Evolutionary conservation across 768 basidiomycete species (phyloP).

Genomic region (Serendipita vermifera): DNA sequence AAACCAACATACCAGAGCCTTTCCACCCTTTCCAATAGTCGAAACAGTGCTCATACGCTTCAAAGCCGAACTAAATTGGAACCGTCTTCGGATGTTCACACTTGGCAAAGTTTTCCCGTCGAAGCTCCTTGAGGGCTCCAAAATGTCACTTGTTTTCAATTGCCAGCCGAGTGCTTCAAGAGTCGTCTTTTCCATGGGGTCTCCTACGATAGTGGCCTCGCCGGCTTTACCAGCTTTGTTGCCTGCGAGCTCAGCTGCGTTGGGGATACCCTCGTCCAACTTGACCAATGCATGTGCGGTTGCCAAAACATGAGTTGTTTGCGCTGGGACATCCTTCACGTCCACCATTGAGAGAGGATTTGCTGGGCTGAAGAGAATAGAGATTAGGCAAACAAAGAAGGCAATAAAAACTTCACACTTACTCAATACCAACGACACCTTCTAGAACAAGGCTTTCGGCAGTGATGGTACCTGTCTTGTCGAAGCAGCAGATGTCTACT

Average conservation of each 20-base stretch:
- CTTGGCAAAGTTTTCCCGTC: slow-evolving; percentile 22
- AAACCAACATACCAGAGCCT: slow-evolving; percentile 30
- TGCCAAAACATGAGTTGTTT: slow-evolving; percentile 80
- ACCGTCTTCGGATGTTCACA: slow-evolving; percentile 73
- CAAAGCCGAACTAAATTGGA: slow-evolving; percentile 94
- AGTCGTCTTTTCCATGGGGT: slow-evolving; percentile 98
- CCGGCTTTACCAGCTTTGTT: background rate
- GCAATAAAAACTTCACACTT: slow-evolving; percentile 23
- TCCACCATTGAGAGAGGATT: slow-evolving; percentile 58
- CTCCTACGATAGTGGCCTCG: slow-evolving; percentile 74
- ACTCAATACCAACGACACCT: slow-evolving; percentile 87
- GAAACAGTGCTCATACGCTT: slow-evolving; percentile 95
- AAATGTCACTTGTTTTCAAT: slow-evolving; percentile 33
- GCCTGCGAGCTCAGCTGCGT: background rate
- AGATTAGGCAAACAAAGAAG: too few species aligned
- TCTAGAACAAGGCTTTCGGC: slow-evolving; percentile 91
- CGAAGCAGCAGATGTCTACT: slow-evolving; percentile 97
- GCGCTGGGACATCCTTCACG: slow-evolving; percentile 59
- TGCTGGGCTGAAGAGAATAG: slow-evolving; percentile 31
- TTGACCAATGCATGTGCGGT: slow-evolving; percentile 91
- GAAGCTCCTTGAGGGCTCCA: background rate
- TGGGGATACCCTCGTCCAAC: slow-evolving; percentile 50
- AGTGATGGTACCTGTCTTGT: slow-evolving; percentile 98
- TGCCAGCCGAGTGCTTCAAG: slow-evolving; percentile 86
- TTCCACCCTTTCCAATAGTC: slow-evolving; percentile 47